A percentile compares a stretch with the other conserved stretches of the same genome.
Conservation (phyloP, 495 filamentous ascomycete genomes). For the Parathielavia appendiculata region DNA sequence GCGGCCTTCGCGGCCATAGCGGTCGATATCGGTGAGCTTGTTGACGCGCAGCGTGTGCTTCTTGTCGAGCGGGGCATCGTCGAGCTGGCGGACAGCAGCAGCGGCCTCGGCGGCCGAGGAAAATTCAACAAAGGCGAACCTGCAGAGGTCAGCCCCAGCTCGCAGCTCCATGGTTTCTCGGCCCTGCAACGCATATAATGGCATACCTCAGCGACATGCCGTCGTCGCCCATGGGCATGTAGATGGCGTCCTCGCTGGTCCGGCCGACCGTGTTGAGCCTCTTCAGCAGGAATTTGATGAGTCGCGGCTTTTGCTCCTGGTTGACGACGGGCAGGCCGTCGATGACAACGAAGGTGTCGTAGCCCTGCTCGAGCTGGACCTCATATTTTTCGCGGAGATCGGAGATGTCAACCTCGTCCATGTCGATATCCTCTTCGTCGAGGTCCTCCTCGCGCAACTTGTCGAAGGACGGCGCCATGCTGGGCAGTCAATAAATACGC, state of each 20-base stretch:
- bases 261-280: conserved; percentile 80
- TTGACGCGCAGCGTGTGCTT: conserved; percentile 92
- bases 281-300: conserved; percentile 89
- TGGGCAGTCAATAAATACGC: conserved; percentile 28
- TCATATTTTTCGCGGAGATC: conserved; percentile 90
- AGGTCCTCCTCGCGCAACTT: conserved; percentile 61
- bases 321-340: conserved; percentile 86
- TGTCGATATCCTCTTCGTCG: conserved; percentile 82
- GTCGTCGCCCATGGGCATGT: conserved; percentile 85
- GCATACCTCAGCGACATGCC: conserved; percentile 74
- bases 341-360: conserved; percentile 91
- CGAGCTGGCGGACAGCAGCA: conserved; percentile 78
- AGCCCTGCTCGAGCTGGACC: conserved; percentile 89
- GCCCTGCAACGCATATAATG: not conserved
- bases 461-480: conserved; percentile 57
- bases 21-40: conserved; percentile 96
- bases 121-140: conserved; percentile 94
- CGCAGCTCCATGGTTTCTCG: not conserved
- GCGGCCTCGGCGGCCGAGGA: conserved; percentile 85
- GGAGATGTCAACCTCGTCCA: conserved; percentile 90
- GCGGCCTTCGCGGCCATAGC: conserved; percentile 88
- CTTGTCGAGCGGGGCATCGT: conserved; percentile 82
- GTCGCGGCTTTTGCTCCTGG: conserved; percentile 78
- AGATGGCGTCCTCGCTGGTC: conserved; percentile 78
- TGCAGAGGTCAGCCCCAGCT: conserved; percentile 28